Evolutionary conservation across 2,329 filamentous ascomycete species (phyloP).

Genomic region (Stemphylium beticola): DNA sequence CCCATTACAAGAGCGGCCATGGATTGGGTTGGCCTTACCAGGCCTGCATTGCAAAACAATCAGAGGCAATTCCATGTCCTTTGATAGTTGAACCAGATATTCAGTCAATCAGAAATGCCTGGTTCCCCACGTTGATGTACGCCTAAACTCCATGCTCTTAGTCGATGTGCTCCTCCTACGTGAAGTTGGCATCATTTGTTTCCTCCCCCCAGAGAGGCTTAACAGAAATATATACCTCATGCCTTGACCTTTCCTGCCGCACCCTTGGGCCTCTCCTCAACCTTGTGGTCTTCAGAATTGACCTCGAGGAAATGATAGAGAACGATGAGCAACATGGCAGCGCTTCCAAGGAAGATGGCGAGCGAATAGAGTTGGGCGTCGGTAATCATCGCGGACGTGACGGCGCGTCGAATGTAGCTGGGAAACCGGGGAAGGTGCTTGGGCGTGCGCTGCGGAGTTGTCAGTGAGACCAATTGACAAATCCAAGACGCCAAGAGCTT

Average conservation of each 20-base stretch:
- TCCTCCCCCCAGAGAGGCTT: background rate
- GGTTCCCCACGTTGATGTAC: background rate
- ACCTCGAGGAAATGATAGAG: conserved; percentile 96
- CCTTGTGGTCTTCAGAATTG: conserved; percentile 70
- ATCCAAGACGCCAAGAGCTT: background rate
- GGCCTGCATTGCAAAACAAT: background rate
- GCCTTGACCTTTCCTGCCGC: conserved; percentile 39
- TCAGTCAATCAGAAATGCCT: background rate
- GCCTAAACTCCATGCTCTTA: conserved; percentile 12
- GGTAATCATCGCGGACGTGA: conserved; percentile 79
- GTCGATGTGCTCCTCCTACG: background rate
- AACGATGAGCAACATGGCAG: conserved; percentile 90
- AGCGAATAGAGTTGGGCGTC: conserved; percentile 90
- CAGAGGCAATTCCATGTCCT: background rate
- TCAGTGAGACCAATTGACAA: conserved; percentile 17
- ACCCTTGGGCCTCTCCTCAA: conserved; percentile 36
- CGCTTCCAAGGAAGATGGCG: conserved; percentile 88
- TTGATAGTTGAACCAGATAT: background rate
- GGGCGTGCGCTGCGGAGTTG: conserved; percentile 21
- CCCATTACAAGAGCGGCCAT: conserved; percentile 3
- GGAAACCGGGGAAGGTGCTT: conserved; percentile 5
- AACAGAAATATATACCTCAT: conserved; percentile 3
- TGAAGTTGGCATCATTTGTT: conserved; percentile 1
- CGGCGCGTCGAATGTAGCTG: conserved; percentile 27
- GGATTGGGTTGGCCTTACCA: background rate